Evolutionary conservation across 192 early-diverging fungal genomes (phyloP).

Genomic region (Coemansia sp.): DNA sequence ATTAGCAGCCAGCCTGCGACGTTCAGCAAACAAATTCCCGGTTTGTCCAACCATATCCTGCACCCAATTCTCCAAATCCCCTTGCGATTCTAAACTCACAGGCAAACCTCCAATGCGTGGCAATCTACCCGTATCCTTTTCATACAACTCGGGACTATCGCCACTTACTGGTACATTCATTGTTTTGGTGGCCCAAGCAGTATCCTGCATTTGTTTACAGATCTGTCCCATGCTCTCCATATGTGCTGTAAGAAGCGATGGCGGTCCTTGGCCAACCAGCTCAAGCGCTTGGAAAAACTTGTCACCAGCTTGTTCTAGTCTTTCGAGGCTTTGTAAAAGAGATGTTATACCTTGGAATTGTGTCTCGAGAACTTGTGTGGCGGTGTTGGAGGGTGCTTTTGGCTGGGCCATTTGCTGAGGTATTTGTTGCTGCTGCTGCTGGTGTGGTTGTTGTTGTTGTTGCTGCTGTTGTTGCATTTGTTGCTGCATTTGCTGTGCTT

Average conservation of each 20-base stretch:
- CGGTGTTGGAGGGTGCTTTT: neutral
- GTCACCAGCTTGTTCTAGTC: slow-evolving; percentile 30
- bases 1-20: slow-evolving; percentile 37
- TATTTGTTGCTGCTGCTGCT: neutral
- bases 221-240: slow-evolving; percentile 42
- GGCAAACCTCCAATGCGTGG: slow-evolving; percentile 9
- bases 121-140: slow-evolving; percentile 2
- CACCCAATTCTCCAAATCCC: slow-evolving; percentile 24
- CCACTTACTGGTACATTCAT: slow-evolving; percentile 27
- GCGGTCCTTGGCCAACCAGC: slow-evolving; percentile 46
- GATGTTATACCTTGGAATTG: slow-evolving; percentile 21
- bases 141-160: slow-evolving; percentile 9
- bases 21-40: slow-evolving; percentile 35
- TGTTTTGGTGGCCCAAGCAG: slow-evolving; percentile 12
- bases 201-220: slow-evolving; percentile 41
- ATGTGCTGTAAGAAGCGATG: slow-evolving; percentile 47
- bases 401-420: neutral
- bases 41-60: slow-evolving; percentile 26
- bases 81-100: neutral
- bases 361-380: slow-evolving; percentile 7
- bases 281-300: slow-evolving; percentile 45
- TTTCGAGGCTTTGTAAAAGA: slow-evolving; percentile 32
- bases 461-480: neutral
- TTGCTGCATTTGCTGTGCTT: neutral
- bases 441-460: slow-evolving; percentile 1